Conservation (phyloP, 306 rosid genomes). For the Prunus davidiana region DNA sequence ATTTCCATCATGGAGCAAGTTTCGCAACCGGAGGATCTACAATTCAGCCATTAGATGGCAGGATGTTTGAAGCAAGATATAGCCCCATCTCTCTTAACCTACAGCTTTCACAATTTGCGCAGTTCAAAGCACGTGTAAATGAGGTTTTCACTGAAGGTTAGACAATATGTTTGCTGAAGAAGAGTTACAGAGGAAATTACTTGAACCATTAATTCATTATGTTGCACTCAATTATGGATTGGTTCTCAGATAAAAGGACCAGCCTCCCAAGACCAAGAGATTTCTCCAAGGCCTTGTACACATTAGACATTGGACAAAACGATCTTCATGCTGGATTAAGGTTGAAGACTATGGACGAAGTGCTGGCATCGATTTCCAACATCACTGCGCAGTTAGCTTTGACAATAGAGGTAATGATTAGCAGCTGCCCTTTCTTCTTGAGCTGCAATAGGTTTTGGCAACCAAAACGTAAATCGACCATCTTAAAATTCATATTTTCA, state of each 20-base stretch:
- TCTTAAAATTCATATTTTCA: too few relatives aligned
- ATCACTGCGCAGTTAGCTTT: slow-evolving; percentile 4
- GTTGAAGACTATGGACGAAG: slow-evolving; percentile 12
- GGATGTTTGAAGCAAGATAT: slow-evolving; percentile 16
- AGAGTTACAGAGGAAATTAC: too few relatives aligned
- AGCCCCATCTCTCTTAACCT: slow-evolving; percentile 22
- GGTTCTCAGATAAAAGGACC: slow-evolving; percentile 6
- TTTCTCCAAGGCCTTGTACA: slow-evolving; percentile 25
- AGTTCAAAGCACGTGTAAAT: slow-evolving; percentile 17
- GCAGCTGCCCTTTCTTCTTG: background rate
- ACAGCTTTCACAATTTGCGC: slow-evolving; percentile 19
- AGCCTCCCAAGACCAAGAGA: slow-evolving; percentile 12
- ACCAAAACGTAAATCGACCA: too few relatives aligned
- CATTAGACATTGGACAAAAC: slow-evolving; percentile 24
- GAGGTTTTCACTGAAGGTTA: slow-evolving; percentile 13
- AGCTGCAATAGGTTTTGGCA: background rate
- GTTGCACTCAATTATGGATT: background rate
- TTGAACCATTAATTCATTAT: background rate
- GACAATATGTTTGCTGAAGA: background rate
- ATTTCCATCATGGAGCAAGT: slow-evolving; percentile 15
- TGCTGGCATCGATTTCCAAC: slow-evolving; percentile 9
- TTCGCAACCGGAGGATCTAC: slow-evolving; percentile 28
- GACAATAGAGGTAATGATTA: slow-evolving; percentile 12
- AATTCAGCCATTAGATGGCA: slow-evolving; percentile 14
- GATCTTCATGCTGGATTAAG: slow-evolving; percentile 13